Conservation (phyloP, 768 basidiomycete genomes). For the Mrakia blollopis region DNA sequence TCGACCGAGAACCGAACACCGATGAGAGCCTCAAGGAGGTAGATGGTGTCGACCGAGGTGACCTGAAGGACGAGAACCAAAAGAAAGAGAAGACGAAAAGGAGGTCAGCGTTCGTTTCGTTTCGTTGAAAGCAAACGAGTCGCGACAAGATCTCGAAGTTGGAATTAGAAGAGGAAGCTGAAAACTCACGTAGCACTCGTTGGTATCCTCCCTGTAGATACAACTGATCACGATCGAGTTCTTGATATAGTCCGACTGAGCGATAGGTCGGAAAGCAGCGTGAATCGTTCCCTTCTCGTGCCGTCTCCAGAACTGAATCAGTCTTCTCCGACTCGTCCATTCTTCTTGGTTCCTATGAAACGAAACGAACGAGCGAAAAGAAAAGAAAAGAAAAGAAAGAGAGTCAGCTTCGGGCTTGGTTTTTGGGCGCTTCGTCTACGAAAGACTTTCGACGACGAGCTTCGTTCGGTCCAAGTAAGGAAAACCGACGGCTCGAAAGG, state of each 20-base stretch:
- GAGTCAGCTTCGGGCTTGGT: too few relatives aligned
- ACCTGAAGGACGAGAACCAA: slow-evolving; percentile 40
- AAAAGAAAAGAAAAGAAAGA: neutral
- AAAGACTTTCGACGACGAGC: too few relatives aligned
- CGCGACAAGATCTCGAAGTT: too few relatives aligned
- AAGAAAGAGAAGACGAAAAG: too few relatives aligned
- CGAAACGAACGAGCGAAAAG: neutral
- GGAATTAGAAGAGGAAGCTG: neutral
- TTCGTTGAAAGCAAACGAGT: too few relatives aligned
- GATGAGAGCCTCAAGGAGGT: slow-evolving; percentile 73
- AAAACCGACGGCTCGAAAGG: too few relatives aligned
- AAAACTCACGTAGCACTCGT: slow-evolving; percentile 58
- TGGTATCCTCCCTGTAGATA: slow-evolving; percentile 73
- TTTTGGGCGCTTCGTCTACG: too few relatives aligned
- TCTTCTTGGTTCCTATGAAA: slow-evolving; percentile 55
- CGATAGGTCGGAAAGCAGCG: slow-evolving; percentile 69
- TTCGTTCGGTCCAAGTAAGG: too few relatives aligned
- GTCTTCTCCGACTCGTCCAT: slow-evolving; percentile 62
- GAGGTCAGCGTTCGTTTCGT: too few relatives aligned
- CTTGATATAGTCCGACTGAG: slow-evolving; percentile 66
- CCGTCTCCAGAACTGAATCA: slow-evolving; percentile 76
- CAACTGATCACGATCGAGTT: slow-evolving; percentile 84
- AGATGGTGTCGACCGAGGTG: slow-evolving; percentile 94
- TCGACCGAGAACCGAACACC: slow-evolving; percentile 79
- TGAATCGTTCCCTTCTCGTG: slow-evolving; percentile 72